Percentiles rank a stretch among this genome's conserved stretches.
Evolutionary conservation across 2,329 filamentous ascomycete species (phyloP).

Genomic region (Pseudogymnoascus verrucosus): DNA sequence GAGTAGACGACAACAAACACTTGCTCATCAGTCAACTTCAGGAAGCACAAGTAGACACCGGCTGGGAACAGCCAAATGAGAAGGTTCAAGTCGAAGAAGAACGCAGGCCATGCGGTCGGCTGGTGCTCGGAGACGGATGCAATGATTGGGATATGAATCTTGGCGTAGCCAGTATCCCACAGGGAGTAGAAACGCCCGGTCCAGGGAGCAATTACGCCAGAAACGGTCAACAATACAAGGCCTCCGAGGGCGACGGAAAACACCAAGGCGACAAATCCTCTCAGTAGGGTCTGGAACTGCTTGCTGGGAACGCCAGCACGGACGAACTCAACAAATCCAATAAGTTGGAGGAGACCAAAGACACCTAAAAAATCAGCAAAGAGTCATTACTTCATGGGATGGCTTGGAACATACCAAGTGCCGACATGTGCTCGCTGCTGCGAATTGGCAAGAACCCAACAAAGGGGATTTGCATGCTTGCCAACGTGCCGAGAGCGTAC

Average conservation of each 20-base stretch:
- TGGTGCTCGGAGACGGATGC: slow-evolving; percentile 99
- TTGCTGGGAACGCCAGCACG: slow-evolving; percentile 80
- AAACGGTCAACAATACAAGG: slow-evolving; percentile 78
- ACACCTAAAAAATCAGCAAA: slow-evolving; percentile 52
- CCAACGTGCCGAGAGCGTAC: slow-evolving; percentile 92
- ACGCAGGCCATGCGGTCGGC: slow-evolving; percentile 96
- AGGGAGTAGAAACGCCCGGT: slow-evolving; percentile 98
- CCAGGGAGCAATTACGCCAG: slow-evolving; percentile 94
- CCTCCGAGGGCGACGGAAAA: slow-evolving; percentile 66
- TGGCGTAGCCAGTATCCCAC: slow-evolving; percentile 97
- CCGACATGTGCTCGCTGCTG: slow-evolving; percentile 98
- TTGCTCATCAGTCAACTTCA: slow-evolving; percentile 86
- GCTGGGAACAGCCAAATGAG: slow-evolving; percentile 99
- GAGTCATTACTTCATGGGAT: not conserved
- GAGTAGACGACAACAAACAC: slow-evolving; percentile 97
- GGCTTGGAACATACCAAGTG: slow-evolving; percentile 57
- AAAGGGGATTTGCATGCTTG: slow-evolving; percentile 98
- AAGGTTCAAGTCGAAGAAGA: slow-evolving; percentile 98
- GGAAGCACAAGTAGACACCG: slow-evolving; percentile 97
- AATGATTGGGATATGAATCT: slow-evolving; percentile 99
- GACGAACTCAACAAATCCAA: slow-evolving; percentile 86
- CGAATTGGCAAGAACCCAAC: slow-evolving; percentile 94
- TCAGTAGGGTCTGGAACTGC: slow-evolving; percentile 88
- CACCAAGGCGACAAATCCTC: slow-evolving; percentile 63
- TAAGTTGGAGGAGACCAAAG: slow-evolving; percentile 89